These are phyloP conservation scores for Neospermospora avenae DNA, from an alignment of 2,329 filamentous ascomycete species.

Conservation along the genomic window DNA sequence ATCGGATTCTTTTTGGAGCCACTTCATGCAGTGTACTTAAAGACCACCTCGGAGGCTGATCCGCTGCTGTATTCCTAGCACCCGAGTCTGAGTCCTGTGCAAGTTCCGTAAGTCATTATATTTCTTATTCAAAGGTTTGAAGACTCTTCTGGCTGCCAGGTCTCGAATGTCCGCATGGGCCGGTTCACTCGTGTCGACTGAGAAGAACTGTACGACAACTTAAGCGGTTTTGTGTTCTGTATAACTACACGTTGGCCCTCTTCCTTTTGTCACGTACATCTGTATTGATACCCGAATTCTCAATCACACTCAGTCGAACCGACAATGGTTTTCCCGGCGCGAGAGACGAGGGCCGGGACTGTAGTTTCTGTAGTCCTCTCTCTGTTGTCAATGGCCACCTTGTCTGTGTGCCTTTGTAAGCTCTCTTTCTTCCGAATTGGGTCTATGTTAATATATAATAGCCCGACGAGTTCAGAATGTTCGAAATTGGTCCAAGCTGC, in stretches of 20 bases:
- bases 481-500: slow-evolving; percentile 26
- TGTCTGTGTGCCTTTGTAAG: slow-evolving; percentile 30
- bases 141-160: slow-evolving; percentile 1
- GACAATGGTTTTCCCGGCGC: neutral
- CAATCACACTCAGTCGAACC: neutral
- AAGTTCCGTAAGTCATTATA: neutral
- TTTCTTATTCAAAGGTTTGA: slow-evolving; percentile 6
- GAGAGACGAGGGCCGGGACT: slow-evolving; percentile 19
- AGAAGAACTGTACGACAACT: neutral
- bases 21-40: neutral
- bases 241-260: neutral
- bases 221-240: neutral
- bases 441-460: slow-evolving; percentile 4
- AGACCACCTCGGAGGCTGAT: neutral
- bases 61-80: neutral
- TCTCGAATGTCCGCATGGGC: neutral
- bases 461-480: slow-evolving; percentile 30
- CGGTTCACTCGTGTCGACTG: neutral
- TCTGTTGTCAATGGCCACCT: slow-evolving; percentile 21
- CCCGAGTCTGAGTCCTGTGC: neutral
- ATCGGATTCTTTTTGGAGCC: slow-evolving; percentile 4
- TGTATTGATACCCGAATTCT: neutral
- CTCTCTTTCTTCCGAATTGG: neutral
- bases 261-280: neutral
- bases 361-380: slow-evolving; percentile 23